Evolutionary conservation across 1,284 basidiomycete genomes (phyloP), one percentile per base, ranked within the genome.

Genomic region (Trichosporon sp.): DNA sequence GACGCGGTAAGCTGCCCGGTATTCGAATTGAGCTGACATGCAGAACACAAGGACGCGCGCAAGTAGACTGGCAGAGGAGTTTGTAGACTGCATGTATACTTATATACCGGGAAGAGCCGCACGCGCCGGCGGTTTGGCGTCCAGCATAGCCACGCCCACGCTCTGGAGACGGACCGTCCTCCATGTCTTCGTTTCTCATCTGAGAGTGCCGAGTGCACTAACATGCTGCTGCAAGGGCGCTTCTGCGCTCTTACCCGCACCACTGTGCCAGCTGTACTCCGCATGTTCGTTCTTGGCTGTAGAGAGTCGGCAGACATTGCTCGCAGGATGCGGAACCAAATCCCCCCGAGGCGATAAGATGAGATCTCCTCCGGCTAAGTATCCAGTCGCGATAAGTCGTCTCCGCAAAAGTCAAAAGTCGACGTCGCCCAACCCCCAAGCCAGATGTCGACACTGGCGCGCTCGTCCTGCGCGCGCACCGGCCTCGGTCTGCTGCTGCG

Each of bases 1-100:
- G 97, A 81, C 88, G 96, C 90, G 96, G 93, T 94, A 73, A 75
- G 88, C 59, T 63, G 4, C 4, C 26, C 26, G 26, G 26, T 26
- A 26, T 31, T 14, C 10, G 26, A 14, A 6, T n/a, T n/a, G 59
- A 63, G 59, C 59, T 63, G 35, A 63, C 59, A 19, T 26, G 21
- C 59, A 63, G 59, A 63, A 35, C 59, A 63, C 59, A 63, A 63
- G 59, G 59, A 63, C 16, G 59, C 59, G 59, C 59, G 59, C 59
- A 63, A 63, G 59, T 63, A 63, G 59, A 63, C 31, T 37, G 59
- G 31, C 31, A 11, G 32, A 35, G 59, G 59, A 21, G 59, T 63
- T 63, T 63, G 59, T 63, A 63, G 59, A 63, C 59, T 63, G 59
- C 59, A 63, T 63, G 59, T 63, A 54, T 54, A 63, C 32, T 11